Conservation (phyloP, 805 yeast genomes). For the Starmerella floris region DNA sequence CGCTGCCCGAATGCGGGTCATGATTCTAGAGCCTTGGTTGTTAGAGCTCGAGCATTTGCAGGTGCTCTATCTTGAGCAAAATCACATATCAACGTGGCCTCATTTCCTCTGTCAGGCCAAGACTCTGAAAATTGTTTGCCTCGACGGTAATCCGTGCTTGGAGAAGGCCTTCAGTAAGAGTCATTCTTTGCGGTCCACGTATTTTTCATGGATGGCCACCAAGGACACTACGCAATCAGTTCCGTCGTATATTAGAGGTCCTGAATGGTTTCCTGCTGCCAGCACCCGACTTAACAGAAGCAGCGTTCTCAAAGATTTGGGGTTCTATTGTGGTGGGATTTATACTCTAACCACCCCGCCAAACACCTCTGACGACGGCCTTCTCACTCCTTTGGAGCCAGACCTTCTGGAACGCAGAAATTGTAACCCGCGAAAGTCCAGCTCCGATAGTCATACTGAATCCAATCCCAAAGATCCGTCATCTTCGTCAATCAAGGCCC, state of each 20-base stretch:
- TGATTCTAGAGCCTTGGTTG: slow-evolving; percentile 13
- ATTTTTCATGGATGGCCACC: slow-evolving; percentile 3
- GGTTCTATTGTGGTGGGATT: slow-evolving; percentile 16
- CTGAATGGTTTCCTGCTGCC: slow-evolving; percentile 14
- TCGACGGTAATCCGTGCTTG: slow-evolving; percentile 17
- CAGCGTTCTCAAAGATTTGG: slow-evolving; percentile 2
- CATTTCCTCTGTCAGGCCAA: slow-evolving; percentile 8
- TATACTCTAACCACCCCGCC: slow-evolving; percentile 8
- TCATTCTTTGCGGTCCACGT: slow-evolving; percentile 12
- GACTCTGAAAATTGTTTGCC: not conserved
- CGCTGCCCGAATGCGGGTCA: slow-evolving; percentile 8
- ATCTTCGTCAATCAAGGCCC: not conserved
- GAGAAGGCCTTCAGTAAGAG: slow-evolving; percentile 14
- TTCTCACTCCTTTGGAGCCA: slow-evolving; percentile 12
- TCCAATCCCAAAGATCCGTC: not conserved
- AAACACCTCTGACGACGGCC: slow-evolving; percentile 8
- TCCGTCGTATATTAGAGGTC: slow-evolving; percentile 12
- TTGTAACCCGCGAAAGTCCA: not conserved
- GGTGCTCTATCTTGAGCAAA: slow-evolving; percentile 11
- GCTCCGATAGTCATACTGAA: not conserved
- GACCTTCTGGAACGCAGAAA: slow-evolving; percentile 4
- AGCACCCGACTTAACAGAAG: slow-evolving; percentile 4
- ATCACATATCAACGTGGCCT: slow-evolving; percentile 17
- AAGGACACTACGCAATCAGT: not conserved
- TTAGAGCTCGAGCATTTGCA: slow-evolving; percentile 1